Conservation (phyloP, 768 basidiomycete species). For the Holtermannia corniformis region DNA sequence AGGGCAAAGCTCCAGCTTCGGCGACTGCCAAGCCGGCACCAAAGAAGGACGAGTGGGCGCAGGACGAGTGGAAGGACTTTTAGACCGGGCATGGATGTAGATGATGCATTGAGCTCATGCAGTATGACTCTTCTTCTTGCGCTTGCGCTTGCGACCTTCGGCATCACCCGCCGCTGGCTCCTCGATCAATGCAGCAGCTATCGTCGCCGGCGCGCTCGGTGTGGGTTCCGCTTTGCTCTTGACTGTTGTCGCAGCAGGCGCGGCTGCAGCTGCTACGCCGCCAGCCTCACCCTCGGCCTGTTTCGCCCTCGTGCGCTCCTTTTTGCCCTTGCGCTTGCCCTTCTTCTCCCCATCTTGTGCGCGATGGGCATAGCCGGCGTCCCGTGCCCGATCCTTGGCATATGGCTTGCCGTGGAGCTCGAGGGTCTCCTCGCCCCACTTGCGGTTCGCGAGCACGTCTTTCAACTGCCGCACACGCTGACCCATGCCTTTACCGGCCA, state of each 20-base stretch:
- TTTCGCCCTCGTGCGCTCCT: background rate
- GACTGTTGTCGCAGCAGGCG: background rate
- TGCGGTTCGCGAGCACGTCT: slow-evolving; percentile 46
- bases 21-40: slow-evolving; percentile 29
- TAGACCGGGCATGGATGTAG: background rate
- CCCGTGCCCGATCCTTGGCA: background rate
- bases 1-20: slow-evolving; percentile 5
- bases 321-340: background rate
- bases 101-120: background rate
- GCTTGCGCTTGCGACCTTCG: background rate
- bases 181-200: background rate
- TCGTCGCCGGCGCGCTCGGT: too few species aligned
- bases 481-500: slow-evolving; percentile 44
- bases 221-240: background rate
- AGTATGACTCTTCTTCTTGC: background rate
- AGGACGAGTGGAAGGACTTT: slow-evolving; percentile 25
- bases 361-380: background rate
- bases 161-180: background rate
- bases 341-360: background rate
- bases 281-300: background rate
- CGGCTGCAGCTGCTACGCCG: too few species aligned
- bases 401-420: background rate
- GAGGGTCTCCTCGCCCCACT: slow-evolving; percentile 41
- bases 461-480: slow-evolving; percentile 67
- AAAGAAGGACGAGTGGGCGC: slow-evolving; percentile 44